Evolutionary conservation across 805 yeast species (phyloP).

Genomic region (Spathaspora sp.): DNA sequence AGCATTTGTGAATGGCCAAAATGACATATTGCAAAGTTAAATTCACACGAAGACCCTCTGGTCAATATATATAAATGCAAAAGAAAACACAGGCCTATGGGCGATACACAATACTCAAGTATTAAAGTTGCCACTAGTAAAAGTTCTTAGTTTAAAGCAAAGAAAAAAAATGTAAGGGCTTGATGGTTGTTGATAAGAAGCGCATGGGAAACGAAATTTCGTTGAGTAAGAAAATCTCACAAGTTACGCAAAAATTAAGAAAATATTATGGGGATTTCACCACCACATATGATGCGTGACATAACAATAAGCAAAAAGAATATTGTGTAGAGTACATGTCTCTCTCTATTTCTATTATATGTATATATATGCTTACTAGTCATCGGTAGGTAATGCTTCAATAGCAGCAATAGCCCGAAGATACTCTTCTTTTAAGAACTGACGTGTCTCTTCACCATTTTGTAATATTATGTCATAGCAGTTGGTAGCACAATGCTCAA

Average conservation of each 20-base stretch:
- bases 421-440: slow-evolving; percentile 46
- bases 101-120: neutral
- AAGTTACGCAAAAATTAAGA: neutral
- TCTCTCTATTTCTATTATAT: no score
- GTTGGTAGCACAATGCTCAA: slow-evolving; percentile 49
- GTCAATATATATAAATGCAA: neutral
- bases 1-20: slow-evolving; percentile 43
- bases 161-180: neutral
- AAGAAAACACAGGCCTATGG: neutral
- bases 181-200: neutral
- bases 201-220: neutral
- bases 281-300: neutral
- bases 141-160: neutral
- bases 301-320: neutral
- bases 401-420: slow-evolving; percentile 46
- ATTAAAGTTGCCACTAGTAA: neutral
- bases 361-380: slow-evolving; percentile 1
- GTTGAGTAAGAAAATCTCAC: neutral
- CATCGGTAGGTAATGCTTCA: slow-evolving; percentile 28
- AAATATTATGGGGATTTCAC: neutral
- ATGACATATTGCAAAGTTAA: slow-evolving; percentile 25
- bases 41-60: neutral
- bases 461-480: slow-evolving; percentile 47
- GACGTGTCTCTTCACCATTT: slow-evolving; percentile 45
- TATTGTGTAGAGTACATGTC: neutral